Evolutionary conservation across 2,329 filamentous ascomycete genomes (phyloP).

Genomic region (Aspergillus tamarii): DNA sequence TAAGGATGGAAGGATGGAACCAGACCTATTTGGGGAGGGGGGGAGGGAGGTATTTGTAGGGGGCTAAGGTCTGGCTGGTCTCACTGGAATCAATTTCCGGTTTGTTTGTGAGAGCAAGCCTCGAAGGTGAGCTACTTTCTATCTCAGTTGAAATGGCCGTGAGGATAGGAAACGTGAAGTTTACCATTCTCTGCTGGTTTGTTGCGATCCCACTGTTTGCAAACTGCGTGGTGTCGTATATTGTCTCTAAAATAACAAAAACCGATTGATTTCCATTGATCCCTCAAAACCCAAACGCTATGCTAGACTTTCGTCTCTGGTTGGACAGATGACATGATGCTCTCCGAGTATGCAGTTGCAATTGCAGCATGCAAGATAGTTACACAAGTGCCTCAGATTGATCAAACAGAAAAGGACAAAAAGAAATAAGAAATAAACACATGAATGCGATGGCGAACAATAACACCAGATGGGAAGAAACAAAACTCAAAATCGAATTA

Average conservation of each 20-base stretch:
- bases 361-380: slow-evolving; percentile 13
- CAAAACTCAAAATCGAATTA: background rate
- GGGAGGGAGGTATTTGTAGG: too few species aligned
- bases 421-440: background rate
- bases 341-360: slow-evolving; percentile 7
- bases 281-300: slow-evolving; percentile 15
- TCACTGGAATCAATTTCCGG: background rate
- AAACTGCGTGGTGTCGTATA: background rate
- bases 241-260: background rate
- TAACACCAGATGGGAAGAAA: background rate
- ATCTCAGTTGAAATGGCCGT: background rate
- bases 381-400: slow-evolving; percentile 10
- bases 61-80: background rate
- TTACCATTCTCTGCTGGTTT: background rate
- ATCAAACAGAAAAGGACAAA: background rate
- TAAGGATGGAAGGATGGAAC: too few species aligned
- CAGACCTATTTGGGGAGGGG: too few species aligned
- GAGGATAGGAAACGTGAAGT: too few species aligned
- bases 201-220: background rate
- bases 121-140: background rate
- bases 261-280: slow-evolving; percentile 1
- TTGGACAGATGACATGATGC: slow-evolving; percentile 10
- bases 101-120: background rate
- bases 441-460: background rate
- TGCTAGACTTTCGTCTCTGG: slow-evolving; percentile 17